Evolutionary conservation across 768 basidiomycete species (phyloP), one percentile per base, ranked within the genome.

Genomic region (Strobilomyces confusus): DNA sequence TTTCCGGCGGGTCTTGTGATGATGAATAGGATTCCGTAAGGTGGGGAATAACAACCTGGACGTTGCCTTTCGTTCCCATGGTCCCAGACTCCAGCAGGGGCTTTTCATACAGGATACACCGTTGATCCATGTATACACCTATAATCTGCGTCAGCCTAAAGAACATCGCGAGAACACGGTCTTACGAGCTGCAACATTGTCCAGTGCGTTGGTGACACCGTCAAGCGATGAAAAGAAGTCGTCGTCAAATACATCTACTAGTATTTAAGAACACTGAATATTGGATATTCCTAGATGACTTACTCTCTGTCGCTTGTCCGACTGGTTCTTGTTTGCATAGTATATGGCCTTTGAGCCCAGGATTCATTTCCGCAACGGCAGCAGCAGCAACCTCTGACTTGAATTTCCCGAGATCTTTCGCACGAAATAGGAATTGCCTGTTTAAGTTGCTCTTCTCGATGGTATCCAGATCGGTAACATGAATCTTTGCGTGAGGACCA

Each of bases 361-460:
- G 87, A 70, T 99, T 99, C 97, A 99, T 99, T 41, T 94, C 93
- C 8, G 86, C 77, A 19, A 97, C 94, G 11, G 95, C 97, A 6
- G 79, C 78, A 17, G 87, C 92, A 50, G 95, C 95, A 32, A 94
- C 91, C 69, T 97, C 95, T 15, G 94, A 81, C 73, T 99, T 99
- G 79, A 98, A 98, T 68, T 92, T 89, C 48, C 97, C 95, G 11
- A 99, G 74, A 68, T 99, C 97, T 72, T 95, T 97, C 3, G 94
- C 73, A 43, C 97, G 82, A 82, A 99, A 99, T 60, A 99, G 75
- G 82, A 99, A 99, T 69, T 99, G 97, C 53, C 97, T 78, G 71
- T 99, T 99, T 51, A 99, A 73, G 70, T 99, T 99, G 63, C 91
- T 94, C 81, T 99, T 99, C 77, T 99, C 97, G 67, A 99, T 99